Percentiles rank a stretch among this genome's conserved stretches.
These are phyloP conservation scores for Xerocomellus intermedius DNA, from an alignment of 768 basidiomycete species.

Conservation along the genomic window DNA sequence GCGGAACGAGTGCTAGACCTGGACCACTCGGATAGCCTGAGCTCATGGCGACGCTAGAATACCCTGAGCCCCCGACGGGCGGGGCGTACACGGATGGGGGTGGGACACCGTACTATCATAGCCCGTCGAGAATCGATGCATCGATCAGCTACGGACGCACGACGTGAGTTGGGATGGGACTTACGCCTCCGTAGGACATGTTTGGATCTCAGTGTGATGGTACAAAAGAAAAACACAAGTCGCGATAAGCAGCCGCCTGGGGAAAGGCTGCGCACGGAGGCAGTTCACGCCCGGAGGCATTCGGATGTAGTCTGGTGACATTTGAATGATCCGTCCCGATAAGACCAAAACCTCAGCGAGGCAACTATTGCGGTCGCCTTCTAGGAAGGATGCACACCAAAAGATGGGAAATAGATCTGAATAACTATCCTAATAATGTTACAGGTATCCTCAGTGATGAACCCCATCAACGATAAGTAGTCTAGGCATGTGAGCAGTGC, in stretches of 20 bases:
- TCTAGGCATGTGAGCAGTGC: conserved; percentile 15
- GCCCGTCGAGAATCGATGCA: neutral
- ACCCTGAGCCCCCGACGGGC: neutral
- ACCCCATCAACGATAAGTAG: neutral
- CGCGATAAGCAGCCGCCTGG: conserved; percentile 10
- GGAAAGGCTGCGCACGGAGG: neutral
- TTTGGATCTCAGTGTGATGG: neutral
- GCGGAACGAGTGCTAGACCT: neutral
- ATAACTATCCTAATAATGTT: conserved; percentile 32
- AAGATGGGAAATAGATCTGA: neutral
- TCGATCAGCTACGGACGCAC: neutral
- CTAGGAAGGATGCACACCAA: neutral
- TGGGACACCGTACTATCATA: conserved; percentile 9
- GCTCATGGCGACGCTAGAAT: neutral
- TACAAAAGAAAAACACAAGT: neutral
- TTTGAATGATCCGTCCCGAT: neutral
- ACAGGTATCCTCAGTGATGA: conserved; percentile 34
- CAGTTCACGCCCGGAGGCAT: neutral
- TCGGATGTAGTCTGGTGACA: no score
- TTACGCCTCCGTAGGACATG: conserved; percentile 24
- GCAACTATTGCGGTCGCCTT: neutral
- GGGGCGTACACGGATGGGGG: conserved; percentile 7
- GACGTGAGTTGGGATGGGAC: neutral
- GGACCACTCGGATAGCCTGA: neutral
- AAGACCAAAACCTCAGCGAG: neutral